Evolutionary conservation across 768 basidiomycete genomes (phyloP).

Genomic region (Lactarius evosmus): DNA sequence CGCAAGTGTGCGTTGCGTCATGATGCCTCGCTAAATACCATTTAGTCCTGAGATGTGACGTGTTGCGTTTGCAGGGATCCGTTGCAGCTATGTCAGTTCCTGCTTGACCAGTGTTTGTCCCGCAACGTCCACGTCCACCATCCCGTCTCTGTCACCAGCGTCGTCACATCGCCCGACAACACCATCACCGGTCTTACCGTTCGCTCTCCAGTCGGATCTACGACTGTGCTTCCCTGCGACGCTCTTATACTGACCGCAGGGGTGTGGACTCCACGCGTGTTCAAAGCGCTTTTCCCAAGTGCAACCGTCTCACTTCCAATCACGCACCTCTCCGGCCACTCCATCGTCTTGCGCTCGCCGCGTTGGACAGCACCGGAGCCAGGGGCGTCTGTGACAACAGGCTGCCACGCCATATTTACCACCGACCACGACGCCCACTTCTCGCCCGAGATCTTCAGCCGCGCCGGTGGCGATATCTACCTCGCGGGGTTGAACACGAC

Average conservation of each 20-base stretch:
- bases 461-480: slow-evolving; percentile 34
- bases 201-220: slow-evolving; percentile 11
- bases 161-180: slow-evolving; percentile 30
- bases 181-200: slow-evolving; percentile 8
- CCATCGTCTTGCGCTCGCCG: slow-evolving; percentile 31
- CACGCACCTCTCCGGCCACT: slow-evolving; percentile 34
- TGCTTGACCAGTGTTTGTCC: slow-evolving; percentile 33
- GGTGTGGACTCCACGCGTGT: slow-evolving; percentile 38
- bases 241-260: slow-evolving; percentile 38
- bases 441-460: slow-evolving; percentile 37
- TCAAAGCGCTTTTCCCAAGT: slow-evolving; percentile 34
- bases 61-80: slow-evolving; percentile 30
- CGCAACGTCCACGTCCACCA: slow-evolving; percentile 34
- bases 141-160: slow-evolving; percentile 17
- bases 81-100: slow-evolving; percentile 34
- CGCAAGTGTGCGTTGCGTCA: slow-evolving; percentile 35
- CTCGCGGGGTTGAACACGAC: slow-evolving; percentile 36
- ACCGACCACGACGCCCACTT: slow-evolving; percentile 31
- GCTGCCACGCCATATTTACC: slow-evolving; percentile 37
- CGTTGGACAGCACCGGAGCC: slow-evolving; percentile 25
- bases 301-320: slow-evolving; percentile 33
- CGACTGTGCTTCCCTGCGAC: slow-evolving; percentile 32
- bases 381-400: slow-evolving; percentile 2
- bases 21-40: background rate
- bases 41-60: background rate